Conservation (phyloP, 148 eudicot species). For the Fallopia convolvulus region DNA sequence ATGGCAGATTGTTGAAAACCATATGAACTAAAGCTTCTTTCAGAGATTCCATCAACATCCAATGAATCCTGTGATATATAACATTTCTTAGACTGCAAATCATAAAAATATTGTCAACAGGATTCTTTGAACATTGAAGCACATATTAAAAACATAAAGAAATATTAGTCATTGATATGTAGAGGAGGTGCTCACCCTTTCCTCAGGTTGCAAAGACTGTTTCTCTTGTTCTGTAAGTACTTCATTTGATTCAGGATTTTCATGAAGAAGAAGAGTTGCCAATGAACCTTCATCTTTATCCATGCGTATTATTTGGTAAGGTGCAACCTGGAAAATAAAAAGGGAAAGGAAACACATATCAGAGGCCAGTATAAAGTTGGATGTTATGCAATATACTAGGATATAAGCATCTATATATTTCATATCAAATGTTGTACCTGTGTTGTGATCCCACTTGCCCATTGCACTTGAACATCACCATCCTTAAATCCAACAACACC, state of each 20-base stretch:
- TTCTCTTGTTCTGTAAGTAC: conserved; percentile 35
- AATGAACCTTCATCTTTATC: conserved; percentile 59
- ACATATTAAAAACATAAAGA: not conserved
- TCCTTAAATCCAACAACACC: conserved; percentile 48
- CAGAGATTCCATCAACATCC: conserved; percentile 13
- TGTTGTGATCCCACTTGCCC: conserved; percentile 64
- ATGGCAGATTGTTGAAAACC: conserved; percentile 57
- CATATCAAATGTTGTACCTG: conserved; percentile 33
- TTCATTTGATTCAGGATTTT: conserved; percentile 31
- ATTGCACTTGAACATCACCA: conserved; percentile 68
- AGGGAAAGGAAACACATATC: not conserved
- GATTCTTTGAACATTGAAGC: not conserved
- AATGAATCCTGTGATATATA: conserved; percentile 30
- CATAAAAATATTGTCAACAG: not conserved
- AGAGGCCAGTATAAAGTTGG: not conserved
- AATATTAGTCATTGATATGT: too few species aligned
- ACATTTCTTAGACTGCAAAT: not conserved
- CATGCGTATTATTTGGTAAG: conserved; percentile 51
- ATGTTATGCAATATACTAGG: not conserved
- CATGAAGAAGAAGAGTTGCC: conserved; percentile 25
- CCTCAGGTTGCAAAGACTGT: conserved; percentile 25
- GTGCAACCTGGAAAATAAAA: conserved; percentile 48
- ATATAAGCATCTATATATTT: not conserved
- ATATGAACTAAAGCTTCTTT: conserved; percentile 19
- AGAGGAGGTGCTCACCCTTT: conserved; percentile 33